phyloP scores from a whole-genome alignment of 2,329 filamentous ascomycete species.

The Didymellaceae sp. region DNA sequence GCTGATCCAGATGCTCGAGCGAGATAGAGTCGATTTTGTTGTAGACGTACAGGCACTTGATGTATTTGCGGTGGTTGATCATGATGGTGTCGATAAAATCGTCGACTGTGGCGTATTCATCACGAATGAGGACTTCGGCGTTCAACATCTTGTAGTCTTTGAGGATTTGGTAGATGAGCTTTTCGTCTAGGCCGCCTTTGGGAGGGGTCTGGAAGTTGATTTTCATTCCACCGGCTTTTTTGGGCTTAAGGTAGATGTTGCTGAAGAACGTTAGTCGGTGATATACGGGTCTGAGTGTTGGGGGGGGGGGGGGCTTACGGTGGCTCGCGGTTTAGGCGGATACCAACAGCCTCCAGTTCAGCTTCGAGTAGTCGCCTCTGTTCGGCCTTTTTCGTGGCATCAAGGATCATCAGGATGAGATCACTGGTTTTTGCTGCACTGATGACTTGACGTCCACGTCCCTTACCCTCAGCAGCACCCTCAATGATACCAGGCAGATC shows the following conservation, averaged over 20 bases:
- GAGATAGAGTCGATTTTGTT: slow-evolving; percentile 99
- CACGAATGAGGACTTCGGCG: slow-evolving; percentile 92
- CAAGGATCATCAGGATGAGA: slow-evolving; percentile 93
- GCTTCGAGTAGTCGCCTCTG: slow-evolving; percentile 88
- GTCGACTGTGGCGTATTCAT: slow-evolving; percentile 92
- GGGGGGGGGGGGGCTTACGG: slow-evolving; percentile 68
- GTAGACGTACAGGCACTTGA: slow-evolving; percentile 93
- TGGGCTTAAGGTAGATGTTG: slow-evolving; percentile 96
- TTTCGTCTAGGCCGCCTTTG: slow-evolving; percentile 88
- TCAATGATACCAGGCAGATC: slow-evolving; percentile 99
- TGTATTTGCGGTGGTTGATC: slow-evolving; percentile 98
- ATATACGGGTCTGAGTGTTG: neutral
- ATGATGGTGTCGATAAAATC: slow-evolving; percentile 99
- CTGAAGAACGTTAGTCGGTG: slow-evolving; percentile 51
- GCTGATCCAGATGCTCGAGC: slow-evolving; percentile 88
- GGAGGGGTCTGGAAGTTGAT: slow-evolving; percentile 92
- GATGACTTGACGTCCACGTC: slow-evolving; percentile 93
- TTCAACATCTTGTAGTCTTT: slow-evolving; percentile 99
- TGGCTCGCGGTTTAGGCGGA: slow-evolving; percentile 87
- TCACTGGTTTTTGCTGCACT: slow-evolving; percentile 98
- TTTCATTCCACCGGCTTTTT: slow-evolving; percentile 98
- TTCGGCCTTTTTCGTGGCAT: slow-evolving; percentile 95
- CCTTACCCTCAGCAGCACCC: slow-evolving; percentile 93
- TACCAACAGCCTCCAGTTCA: slow-evolving; percentile 93
- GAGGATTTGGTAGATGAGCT: slow-evolving; percentile 97